These are phyloP conservation scores for Claviceps capensis DNA, from an alignment of 2,329 filamentous ascomycete species.

Conservation along the genomic window DNA sequence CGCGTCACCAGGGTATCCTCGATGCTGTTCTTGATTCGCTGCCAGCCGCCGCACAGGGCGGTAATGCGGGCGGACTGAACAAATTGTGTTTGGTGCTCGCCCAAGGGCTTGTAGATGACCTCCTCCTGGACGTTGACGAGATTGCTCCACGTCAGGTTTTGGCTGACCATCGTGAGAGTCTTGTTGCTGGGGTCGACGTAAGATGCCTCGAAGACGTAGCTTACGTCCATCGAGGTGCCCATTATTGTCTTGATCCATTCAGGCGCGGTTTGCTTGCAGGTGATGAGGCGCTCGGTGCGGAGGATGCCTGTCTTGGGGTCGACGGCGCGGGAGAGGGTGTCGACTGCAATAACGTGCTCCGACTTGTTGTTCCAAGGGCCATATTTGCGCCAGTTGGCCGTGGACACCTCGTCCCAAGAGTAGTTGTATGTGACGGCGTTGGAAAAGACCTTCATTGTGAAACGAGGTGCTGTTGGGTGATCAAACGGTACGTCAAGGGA, in stretches of 20 bases:
- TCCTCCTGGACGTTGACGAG: constrained; percentile 88
- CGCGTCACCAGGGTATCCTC: constrained; percentile 81
- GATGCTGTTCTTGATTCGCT: constrained; percentile 90
- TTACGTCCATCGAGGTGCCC: constrained; percentile 59
- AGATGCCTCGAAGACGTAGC: constrained; percentile 85
- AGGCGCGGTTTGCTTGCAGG: constrained; percentile 50
- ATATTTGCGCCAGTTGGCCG: constrained; percentile 97
- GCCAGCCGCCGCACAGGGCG: constrained; percentile 89
- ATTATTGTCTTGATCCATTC: constrained; percentile 72
- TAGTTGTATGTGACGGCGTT: constrained; percentile 87
- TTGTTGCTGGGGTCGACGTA: constrained; percentile 77
- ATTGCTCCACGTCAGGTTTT: constrained; percentile 88
- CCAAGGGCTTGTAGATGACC: constrained; percentile 62
- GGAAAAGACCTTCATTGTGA: constrained; percentile 83
- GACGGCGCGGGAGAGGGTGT: constrained; percentile 65
- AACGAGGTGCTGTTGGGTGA: constrained; percentile 9
- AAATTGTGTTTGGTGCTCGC: constrained; percentile 57
- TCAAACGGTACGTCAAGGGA: background rate
- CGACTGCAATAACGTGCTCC: constrained; percentile 91
- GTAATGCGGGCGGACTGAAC: constrained; percentile 85
- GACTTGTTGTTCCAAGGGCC: constrained; percentile 98
- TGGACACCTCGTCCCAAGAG: constrained; percentile 96
- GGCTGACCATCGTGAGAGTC: constrained; percentile 92
- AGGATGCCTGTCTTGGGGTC: constrained; percentile 44
- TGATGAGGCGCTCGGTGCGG: constrained; percentile 48